Evolutionary conservation across 768 basidiomycete genomes (phyloP), one percentile per base, ranked within the genome.

Genomic region (Agrocybe pediades): DNA sequence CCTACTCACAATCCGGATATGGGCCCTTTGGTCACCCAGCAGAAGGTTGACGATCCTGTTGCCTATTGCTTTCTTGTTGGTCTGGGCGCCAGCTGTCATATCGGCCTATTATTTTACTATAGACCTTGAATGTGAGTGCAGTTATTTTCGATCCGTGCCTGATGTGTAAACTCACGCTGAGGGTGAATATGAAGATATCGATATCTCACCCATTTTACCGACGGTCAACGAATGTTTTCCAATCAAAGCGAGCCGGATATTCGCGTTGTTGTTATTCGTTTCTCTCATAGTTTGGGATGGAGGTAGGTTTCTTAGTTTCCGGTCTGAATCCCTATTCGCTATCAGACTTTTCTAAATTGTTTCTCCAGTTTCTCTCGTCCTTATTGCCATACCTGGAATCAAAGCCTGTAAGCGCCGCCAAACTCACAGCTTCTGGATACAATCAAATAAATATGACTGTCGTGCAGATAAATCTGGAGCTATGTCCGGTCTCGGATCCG

Each of bases 1-100:
- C 17, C 50, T 51, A 3, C 50, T 51, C 16, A 51, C 50, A 6
- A 30, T 51, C 11, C 50, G 50, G 2, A 41, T 51, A 15, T 51
- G 50, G 50, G 50, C 50, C 16, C 27, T 51, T 2, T 51, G 50
- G 50, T 30, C 27, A 15, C 50, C 41, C 2, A 26, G 23, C 27
- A 19, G 9, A n/a, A 13, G 3, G 7, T 25, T 51, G 11, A 29
- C 25, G 25, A 21, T 45, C n/a, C 25, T 26, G 2, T 24, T 51
- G 16, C 29, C 41, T 9, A n/a, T 45, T 26, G 41, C 40, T 3
- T 51, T 51, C n/a, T 9, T 44, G 4, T 19, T 24, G 11, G 27
- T 43, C 15, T 51, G 50, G 50, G 19, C 36, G 9, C 50, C 50
- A 16, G 41, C 50, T 33, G 27, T 25, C n/a, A 19, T 44, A 4